Base-by-base conservation (phyloP, 192 early-diverging fungal species). In the Irineochytrium annulatum region DNA sequence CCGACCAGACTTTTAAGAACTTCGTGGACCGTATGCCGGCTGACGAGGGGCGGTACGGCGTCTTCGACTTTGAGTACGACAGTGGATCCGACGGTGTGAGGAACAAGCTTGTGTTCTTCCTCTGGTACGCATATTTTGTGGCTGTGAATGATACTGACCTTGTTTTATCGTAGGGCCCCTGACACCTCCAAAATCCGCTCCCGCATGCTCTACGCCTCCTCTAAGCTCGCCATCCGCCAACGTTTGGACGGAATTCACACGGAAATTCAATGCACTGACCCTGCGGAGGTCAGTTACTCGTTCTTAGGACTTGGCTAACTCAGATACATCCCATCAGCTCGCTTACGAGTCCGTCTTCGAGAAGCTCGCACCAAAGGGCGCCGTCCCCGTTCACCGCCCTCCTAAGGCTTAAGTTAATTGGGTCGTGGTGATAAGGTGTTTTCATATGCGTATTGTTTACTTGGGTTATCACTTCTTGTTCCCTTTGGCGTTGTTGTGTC, bases 161-260 rank as follows among this genome's bases (percentile, higher is more conserved):
- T 22, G 44, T 56, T n/a, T n/a, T n/a, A n/a, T n/a, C 28, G 17
- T 69, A 91, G 89, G 89, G 75, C 86, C 34, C 94, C 94, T 17
- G 89, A 90, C 52, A 76, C 49, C 13, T 77, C 90, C 33, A 82
- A 71, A 57, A 76, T 97, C 59, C 82, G 78, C 64, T 56, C 76
- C 65, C 93, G 92, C 82, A 97, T 97, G 94, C 37, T 95, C 55
- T 95, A 95, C 76, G 83, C 94, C 37, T 87, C 89, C 37, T 87
- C 82, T 69, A 95, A 92, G 77, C 80, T 82, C 39, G 86, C 84
- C 43, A 69, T 97, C 41, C 83, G 87, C 62, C 82, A 77, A 61
- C 64, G 71, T 45, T 80, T 94, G 33, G 76, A 83, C 35, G 93
- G 91, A 41, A 65, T 94, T 67, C 77, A 74, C 52, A 61, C 67